Conservation (phyloP, 75 land plant genomes). For the Cupressus sempervirens region DNA sequence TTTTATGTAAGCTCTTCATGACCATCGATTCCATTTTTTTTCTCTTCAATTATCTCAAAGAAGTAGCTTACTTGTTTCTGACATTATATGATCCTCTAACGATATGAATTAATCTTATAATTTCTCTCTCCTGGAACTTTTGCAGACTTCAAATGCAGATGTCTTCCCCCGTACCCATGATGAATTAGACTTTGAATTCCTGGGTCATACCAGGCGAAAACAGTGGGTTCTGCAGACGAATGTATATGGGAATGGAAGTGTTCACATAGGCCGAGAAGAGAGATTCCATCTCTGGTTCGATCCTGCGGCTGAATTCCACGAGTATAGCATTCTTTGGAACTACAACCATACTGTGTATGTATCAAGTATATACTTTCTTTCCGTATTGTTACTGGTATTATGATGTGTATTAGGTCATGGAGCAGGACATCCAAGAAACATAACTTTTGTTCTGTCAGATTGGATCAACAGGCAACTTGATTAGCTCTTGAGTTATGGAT, state of each 20-base stretch:
- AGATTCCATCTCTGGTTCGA: conserved; percentile 71
- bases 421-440: neutral
- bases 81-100: neutral
- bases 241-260: conserved; percentile 46
- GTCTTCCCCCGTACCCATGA: conserved; percentile 36
- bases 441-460: neutral
- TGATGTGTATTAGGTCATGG: neutral
- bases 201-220: conserved; percentile 47
- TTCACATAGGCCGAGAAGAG: conserved; percentile 36
- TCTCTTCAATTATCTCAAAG: neutral
- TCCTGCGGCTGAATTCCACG: conserved; percentile 47
- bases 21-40: neutral
- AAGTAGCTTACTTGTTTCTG: neutral
- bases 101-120: neutral
- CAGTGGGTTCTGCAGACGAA: conserved; percentile 66
- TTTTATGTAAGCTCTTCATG: conserved; percentile 57
- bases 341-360: conserved; percentile 50
- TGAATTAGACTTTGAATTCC: conserved; percentile 71
- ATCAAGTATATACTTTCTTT: conserved; percentile 13
- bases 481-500: neutral
- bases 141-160: conserved; percentile 27
- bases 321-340: conserved; percentile 72
- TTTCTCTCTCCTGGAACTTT: neutral
- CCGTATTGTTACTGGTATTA: neutral
- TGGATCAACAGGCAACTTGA: neutral